A percentile compares a stretch with the other conserved stretches of the same genome.
Evolutionary conservation across 2,329 filamentous ascomycete species (phyloP).

Genomic region (Neopestalotiopsis sp.): DNA sequence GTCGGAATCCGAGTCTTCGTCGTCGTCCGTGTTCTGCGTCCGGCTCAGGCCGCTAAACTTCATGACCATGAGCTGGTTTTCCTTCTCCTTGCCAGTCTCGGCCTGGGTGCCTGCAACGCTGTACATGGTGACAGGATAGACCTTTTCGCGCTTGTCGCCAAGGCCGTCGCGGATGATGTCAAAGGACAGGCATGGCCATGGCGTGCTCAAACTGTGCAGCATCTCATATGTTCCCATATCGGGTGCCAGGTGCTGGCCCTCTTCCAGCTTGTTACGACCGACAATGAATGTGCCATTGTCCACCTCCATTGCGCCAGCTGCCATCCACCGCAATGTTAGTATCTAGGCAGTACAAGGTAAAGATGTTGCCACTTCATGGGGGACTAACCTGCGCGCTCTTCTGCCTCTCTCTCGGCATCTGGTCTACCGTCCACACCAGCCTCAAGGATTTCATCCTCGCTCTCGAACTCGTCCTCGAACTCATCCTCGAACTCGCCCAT

Average conservation of each 20-base stretch:
- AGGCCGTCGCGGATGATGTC: constrained; percentile 87
- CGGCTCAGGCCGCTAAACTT: constrained; percentile 91
- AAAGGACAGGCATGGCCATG: constrained; percentile 97
- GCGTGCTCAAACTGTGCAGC: constrained; percentile 91
- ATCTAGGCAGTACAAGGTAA: too few relatives aligned
- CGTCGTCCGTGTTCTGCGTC: constrained; percentile 77
- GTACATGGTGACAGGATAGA: constrained; percentile 96
- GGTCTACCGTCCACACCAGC: constrained; percentile 92
- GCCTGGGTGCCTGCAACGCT: constrained; percentile 95
- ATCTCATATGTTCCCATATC: constrained; percentile 97
- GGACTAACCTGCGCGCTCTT: constrained; percentile 73
- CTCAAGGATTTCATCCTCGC: constrained; percentile 87
- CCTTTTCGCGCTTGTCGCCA: constrained; percentile 80
- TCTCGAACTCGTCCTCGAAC: constrained; percentile 91
- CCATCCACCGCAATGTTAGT: constrained; percentile 16
- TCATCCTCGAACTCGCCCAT: constrained; percentile 93
- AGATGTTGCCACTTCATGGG: not conserved
- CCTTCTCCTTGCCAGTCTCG: constrained; percentile 72
- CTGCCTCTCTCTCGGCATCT: constrained; percentile 89
- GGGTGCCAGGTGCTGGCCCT: constrained; percentile 88
- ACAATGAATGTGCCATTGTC: constrained; percentile 92
- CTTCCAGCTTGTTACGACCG: constrained; percentile 87
- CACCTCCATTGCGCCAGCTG: constrained; percentile 81
- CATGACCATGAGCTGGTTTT: constrained; percentile 95
- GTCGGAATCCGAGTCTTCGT: constrained; percentile 70